Evolutionary conservation across 1,139 yeast genomes (phyloP), one percentile per base, ranked within the genome.

Genomic region (Candida labiduridarum): DNA sequence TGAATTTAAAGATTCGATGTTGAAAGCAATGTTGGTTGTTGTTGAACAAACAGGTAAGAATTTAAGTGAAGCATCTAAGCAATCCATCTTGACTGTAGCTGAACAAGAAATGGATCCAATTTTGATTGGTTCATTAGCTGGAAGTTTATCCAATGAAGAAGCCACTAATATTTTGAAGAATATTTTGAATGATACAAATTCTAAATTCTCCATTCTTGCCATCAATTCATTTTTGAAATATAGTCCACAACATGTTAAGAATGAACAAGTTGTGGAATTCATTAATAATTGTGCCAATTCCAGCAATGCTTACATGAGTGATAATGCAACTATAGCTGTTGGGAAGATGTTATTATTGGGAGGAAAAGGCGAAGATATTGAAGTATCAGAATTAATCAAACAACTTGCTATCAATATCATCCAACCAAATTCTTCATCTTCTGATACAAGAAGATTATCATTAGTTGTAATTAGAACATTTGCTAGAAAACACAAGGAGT

Each of bases 21-120:
- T 91, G 60, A 84, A 84, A 63, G 97, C 96, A 1, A 74, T 94
- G 64, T 74, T 89, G 49, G 96, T 89, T 64, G 95, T 94, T 50
- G 90, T 91, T 41, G 74, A 80, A 45, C 86, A 83, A 60, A 92
- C 95, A 12, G 97, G 98, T 45, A 69, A 75, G 46, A 85, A 85
- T 64, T 78, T 94, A 78, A 84, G 84, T 59, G 94, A 88, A 58
- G 69, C 80, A 2, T 87, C 96, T 11, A 89, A 89, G 66, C 71
- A 76, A 18, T 74, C 84, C 34, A 83, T 92, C 47, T 77, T 90
- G 71, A 75, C 83, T n/a, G 76, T 92, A 52, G 87, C 91, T 49
- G 95, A 89, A 64, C 85, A 84, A 47, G 92, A 87, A 59, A 80
- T 76, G 12, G 80, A 79, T 49, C 88, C 88, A 5, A 83, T 86